Conservation (phyloP, 305 asterid genomes). For the Fraxinus floribunda region DNA sequence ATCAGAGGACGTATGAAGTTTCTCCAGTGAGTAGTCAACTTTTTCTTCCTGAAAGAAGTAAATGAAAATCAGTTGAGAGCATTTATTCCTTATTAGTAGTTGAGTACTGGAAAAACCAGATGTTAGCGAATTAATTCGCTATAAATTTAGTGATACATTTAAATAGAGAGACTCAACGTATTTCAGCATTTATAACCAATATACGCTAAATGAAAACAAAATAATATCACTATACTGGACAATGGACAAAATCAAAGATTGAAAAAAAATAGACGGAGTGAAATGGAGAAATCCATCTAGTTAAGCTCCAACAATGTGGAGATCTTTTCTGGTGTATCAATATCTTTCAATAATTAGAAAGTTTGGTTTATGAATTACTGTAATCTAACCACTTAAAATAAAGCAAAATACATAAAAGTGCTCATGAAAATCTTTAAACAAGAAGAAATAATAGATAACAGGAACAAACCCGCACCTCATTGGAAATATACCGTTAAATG, state of each 20-base stretch:
- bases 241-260: background rate
- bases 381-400: background rate
- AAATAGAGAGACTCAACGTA: background rate
- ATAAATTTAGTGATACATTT: background rate
- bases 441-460: background rate
- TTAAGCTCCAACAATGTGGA: background rate
- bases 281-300: background rate
- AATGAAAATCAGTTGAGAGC: constrained; percentile 12
- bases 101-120: background rate
- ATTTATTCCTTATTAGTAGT: background rate
- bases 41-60: constrained; percentile 66
- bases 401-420: background rate
- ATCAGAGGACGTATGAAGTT: constrained; percentile 71
- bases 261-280: background rate
- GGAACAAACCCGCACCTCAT: constrained; percentile 52
- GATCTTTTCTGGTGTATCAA: background rate
- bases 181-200: background rate
- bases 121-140: background rate
- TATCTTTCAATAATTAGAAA: background rate
- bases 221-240: background rate
- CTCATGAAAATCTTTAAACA: background rate
- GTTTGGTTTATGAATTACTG: background rate
- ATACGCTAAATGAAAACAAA: background rate
- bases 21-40: constrained; percentile 77
- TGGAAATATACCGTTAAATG: constrained; percentile 59